A percentile compares a stretch with the other conserved stretches of the same genome.
These are phyloP conservation scores for Mytilinidion resinicola DNA, from an alignment of 495 filamentous ascomycete genomes.

Conservation along the genomic window DNA sequence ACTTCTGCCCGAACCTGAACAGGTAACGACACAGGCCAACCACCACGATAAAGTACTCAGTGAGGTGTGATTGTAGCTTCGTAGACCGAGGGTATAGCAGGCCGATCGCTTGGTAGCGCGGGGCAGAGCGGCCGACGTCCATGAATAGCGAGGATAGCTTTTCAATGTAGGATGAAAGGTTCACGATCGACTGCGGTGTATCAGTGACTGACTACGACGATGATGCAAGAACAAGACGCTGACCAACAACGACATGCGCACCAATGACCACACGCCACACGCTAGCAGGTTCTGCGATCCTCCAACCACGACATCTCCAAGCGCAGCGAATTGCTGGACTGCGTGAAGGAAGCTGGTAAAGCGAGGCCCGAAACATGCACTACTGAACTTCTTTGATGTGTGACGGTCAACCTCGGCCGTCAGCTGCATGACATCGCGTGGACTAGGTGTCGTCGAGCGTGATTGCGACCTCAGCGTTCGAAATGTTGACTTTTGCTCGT, in stretches of 20 bases:
- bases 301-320: conserved; percentile 42
- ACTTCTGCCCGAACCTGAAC: conserved; percentile 35
- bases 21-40: conserved; percentile 40
- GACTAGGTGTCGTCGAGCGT: conserved; percentile 26
- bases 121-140: conserved; percentile 36
- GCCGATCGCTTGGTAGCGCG: conserved; percentile 39
- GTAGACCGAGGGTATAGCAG: conserved; percentile 40
- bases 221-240: conserved; percentile 14
- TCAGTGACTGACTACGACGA: conserved; percentile 24
- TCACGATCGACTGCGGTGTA: conserved; percentile 30
- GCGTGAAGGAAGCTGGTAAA: conserved; percentile 40
- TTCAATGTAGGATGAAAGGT: conserved; percentile 35
- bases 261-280: conserved; percentile 41
- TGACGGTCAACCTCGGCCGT: conserved; percentile 40
- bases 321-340: conserved; percentile 41
- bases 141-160: conserved; percentile 42
- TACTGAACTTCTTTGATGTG: conserved; percentile 20
- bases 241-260: conserved; percentile 39
- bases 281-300: conserved; percentile 44
- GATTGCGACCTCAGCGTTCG: conserved; percentile 24
- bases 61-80: conserved; percentile 36
- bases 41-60: conserved; percentile 42
- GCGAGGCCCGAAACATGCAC: conserved; percentile 40
- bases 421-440: conserved; percentile 39
- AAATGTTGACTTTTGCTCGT: conserved; percentile 36